Percentiles rank a stretch among this genome's conserved stretches.
Conservation (phyloP, 2,329 filamentous ascomycete genomes). For the Sclerotinia glacialis region DNA sequence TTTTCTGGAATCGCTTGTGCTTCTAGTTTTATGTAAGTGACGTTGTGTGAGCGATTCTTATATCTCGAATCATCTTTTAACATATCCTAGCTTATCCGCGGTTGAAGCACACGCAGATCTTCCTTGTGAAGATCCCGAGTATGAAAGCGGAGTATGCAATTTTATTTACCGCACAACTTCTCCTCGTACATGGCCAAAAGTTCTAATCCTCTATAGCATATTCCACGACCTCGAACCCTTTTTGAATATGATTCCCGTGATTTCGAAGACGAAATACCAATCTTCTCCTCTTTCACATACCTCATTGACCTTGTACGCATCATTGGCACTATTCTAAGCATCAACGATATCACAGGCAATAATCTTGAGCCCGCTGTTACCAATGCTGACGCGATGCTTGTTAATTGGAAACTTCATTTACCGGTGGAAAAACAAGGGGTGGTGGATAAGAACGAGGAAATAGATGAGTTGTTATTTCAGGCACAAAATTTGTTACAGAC, state of each 20-base stretch:
- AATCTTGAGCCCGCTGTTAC: constrained; percentile 35
- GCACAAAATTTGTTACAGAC: constrained; percentile 41
- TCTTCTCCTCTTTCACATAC: constrained; percentile 44
- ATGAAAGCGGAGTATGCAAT: constrained; percentile 42
- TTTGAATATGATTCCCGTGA: constrained; percentile 42
- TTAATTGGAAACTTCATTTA: constrained; percentile 43
- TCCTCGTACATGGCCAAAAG: constrained; percentile 5
- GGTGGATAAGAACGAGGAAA: constrained; percentile 41
- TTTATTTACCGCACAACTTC: background rate
- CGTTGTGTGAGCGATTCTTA: background rate
- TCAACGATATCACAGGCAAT: constrained; percentile 34
- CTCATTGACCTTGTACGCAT: constrained; percentile 43
- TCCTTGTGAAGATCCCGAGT: constrained; percentile 45
- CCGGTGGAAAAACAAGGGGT: constrained; percentile 44
- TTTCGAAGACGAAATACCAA: constrained; percentile 38
- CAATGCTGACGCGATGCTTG: constrained; percentile 42
- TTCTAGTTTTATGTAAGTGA: constrained; percentile 32
- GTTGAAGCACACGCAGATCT: constrained; percentile 41
- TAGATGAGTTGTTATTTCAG: constrained; percentile 43
- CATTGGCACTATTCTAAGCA: constrained; percentile 38
- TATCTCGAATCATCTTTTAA: background rate
- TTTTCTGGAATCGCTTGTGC: constrained; percentile 30
- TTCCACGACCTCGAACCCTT: constrained; percentile 40
- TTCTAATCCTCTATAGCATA: constrained; percentile 35
- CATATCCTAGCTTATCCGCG: constrained; percentile 30